These are phyloP conservation scores for Sporobolomyces roseus DNA, from an alignment of 768 basidiomycete species.

Conservation along the genomic window DNA sequence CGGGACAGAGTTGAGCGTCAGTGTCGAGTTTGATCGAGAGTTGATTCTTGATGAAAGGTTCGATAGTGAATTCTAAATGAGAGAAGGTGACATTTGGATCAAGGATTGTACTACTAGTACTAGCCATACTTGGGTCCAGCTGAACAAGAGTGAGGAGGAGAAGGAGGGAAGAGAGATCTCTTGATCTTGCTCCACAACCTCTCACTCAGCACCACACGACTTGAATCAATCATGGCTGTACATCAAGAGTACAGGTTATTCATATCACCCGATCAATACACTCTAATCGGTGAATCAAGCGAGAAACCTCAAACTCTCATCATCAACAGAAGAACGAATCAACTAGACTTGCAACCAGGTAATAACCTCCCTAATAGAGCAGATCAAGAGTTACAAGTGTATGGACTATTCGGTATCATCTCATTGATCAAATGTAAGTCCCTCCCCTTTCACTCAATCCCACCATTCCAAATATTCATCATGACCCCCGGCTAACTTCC, in stretches of 20 bases:
- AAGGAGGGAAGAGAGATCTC: background rate
- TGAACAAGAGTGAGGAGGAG: background rate
- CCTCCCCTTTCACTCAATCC: background rate
- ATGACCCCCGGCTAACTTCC: background rate
- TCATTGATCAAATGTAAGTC: conserved; percentile 51
- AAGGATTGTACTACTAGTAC: background rate
- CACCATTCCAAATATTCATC: no score
- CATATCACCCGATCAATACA: conserved; percentile 35
- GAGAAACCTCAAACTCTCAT: conserved; percentile 47
- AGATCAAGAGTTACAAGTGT: conserved; percentile 51
- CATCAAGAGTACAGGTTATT: conserved; percentile 33
- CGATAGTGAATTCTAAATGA: conserved; percentile 28
- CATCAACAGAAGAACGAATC: conserved; percentile 49
- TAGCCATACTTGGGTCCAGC: background rate
- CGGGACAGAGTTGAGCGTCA: conserved; percentile 89
- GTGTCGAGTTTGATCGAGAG: conserved; percentile 38
- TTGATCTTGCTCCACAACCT: background rate
- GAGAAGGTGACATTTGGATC: conserved; percentile 11
- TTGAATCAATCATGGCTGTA: background rate
- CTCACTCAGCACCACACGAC: background rate
- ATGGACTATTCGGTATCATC: conserved; percentile 55
- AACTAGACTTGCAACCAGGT: conserved; percentile 48
- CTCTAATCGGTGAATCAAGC: conserved; percentile 41
- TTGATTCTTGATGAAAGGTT: conserved; percentile 41
- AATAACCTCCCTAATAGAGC: conserved; percentile 45